Evolutionary conservation across 345 rosid species (phyloP).

Genomic region (Dimocarpus longan): DNA sequence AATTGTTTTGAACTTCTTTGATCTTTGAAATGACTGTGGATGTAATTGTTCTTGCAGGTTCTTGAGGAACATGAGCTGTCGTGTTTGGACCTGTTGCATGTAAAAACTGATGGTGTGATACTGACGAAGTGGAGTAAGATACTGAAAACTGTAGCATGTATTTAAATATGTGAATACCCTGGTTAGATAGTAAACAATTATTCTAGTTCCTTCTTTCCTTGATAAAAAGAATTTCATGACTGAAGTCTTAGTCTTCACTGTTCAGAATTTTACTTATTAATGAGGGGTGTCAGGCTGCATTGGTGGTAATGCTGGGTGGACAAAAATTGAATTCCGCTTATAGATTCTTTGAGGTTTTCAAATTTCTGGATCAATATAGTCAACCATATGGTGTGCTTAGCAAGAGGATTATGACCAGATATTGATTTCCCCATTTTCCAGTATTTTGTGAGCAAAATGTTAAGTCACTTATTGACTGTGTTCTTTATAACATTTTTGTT

Average conservation of each 20-base stretch:
- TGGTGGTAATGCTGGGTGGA: background rate
- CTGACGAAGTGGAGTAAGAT: conserved; percentile 83
- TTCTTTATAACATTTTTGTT: background rate
- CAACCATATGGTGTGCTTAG: background rate
- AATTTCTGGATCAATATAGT: background rate
- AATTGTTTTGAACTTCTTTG: conserved; percentile 9
- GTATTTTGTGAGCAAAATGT: background rate
- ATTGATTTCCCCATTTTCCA: background rate
- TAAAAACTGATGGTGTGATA: conserved; percentile 80
- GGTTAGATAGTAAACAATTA: background rate
- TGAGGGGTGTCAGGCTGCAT: background rate
- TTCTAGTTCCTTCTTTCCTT: background rate
- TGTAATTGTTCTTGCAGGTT: conserved; percentile 52
- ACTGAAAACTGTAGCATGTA: conserved; percentile 1
- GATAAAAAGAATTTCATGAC: background rate
- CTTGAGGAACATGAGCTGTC: conserved; percentile 89
- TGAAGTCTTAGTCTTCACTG: background rate
- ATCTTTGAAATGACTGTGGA: conserved; percentile 11
- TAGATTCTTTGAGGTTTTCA: background rate
- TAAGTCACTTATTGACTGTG: background rate
- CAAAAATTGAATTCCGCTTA: background rate
- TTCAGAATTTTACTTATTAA: conserved; percentile 8
- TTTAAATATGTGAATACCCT: background rate
- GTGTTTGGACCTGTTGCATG: conserved; percentile 71
- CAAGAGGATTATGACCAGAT: background rate